phyloP scores from a whole-genome alignment of 2,329 filamentous ascomycete genomes.

The Stagonosporopsis chrysanthemi region DNA sequence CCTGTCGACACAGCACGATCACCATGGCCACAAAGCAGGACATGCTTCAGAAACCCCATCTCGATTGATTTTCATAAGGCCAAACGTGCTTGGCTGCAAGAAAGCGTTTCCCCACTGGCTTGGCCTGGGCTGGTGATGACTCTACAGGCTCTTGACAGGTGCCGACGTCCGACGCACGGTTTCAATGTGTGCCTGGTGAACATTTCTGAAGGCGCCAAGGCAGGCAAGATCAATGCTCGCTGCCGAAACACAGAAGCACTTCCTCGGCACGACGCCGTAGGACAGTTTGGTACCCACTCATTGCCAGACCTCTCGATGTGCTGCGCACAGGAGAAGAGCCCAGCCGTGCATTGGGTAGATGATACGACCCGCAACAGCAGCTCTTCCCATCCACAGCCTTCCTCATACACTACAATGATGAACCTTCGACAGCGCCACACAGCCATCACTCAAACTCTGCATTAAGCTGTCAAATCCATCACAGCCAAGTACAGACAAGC shows the following conservation, averaged over 20 bases:
- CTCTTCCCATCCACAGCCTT: background rate
- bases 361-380: background rate
- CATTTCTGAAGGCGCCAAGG: constrained; percentile 31
- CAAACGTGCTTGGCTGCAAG: constrained; percentile 36
- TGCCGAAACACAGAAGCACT: constrained; percentile 20
- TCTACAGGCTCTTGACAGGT: constrained; percentile 19
- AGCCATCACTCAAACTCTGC: constrained; percentile 24
- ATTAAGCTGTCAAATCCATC: constrained; percentile 29
- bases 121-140: constrained; percentile 20
- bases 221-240: constrained; percentile 23
- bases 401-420: background rate
- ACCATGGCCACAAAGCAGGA: constrained; percentile 18
- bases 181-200: constrained; percentile 25
- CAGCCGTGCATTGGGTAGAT: background rate
- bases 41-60: constrained; percentile 26
- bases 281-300: background rate
- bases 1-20: constrained; percentile 12
- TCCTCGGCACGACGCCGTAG: background rate
- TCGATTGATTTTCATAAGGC: constrained; percentile 12
- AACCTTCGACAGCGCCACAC: constrained; percentile 8
- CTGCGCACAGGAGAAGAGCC: background rate
- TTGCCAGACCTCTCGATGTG: background rate
- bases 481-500: constrained; percentile 37
- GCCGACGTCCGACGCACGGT: constrained; percentile 24
- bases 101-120: constrained; percentile 29